These are phyloP conservation scores for Neurospora africana DNA, from an alignment of 495 filamentous ascomycete species.

Conservation along the genomic window DNA sequence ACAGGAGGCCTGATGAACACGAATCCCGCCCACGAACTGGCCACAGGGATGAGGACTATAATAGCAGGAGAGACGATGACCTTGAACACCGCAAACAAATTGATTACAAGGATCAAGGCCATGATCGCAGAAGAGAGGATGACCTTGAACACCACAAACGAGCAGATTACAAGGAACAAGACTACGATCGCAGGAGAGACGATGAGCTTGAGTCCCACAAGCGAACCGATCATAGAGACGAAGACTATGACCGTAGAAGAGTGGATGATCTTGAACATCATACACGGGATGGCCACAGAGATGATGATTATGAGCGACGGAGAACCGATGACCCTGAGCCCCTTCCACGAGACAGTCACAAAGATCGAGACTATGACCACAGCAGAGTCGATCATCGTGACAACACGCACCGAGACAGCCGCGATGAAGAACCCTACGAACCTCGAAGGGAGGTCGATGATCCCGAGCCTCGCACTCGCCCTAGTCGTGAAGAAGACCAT, in stretches of 20 bases:
- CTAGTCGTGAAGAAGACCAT: not conserved
- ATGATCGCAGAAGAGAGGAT: slow-evolving; percentile 1
- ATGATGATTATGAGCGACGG: not conserved
- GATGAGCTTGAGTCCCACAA: not conserved
- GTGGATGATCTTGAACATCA: slow-evolving; percentile 5
- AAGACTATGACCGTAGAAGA: slow-evolving; percentile 16
- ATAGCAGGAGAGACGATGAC: slow-evolving; percentile 8
- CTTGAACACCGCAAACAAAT: slow-evolving; percentile 2
- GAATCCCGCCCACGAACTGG: not conserved
- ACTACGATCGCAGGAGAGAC: slow-evolving; percentile 1
- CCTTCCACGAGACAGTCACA: slow-evolving; percentile 10
- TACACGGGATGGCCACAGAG: slow-evolving; percentile 9
- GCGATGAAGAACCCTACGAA: not conserved
- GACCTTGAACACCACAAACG: slow-evolving; percentile 4
- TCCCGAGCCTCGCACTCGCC: not conserved
- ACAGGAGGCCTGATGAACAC: slow-evolving; percentile 11
- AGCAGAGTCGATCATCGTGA: not conserved
- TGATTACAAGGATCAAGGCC: slow-evolving; percentile 1
- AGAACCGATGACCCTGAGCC: slow-evolving; percentile 11
- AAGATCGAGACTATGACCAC: slow-evolving; percentile 2
- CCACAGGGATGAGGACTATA: slow-evolving; percentile 14
- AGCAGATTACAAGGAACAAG: not conserved
- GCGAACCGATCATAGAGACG: slow-evolving; percentile 6
- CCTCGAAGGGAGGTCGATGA: slow-evolving; percentile 15
- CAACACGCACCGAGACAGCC: not conserved